phyloP scores from a whole-genome alignment of 2,329 filamentous ascomycete genomes.

The Whalleya microplaca region DNA sequence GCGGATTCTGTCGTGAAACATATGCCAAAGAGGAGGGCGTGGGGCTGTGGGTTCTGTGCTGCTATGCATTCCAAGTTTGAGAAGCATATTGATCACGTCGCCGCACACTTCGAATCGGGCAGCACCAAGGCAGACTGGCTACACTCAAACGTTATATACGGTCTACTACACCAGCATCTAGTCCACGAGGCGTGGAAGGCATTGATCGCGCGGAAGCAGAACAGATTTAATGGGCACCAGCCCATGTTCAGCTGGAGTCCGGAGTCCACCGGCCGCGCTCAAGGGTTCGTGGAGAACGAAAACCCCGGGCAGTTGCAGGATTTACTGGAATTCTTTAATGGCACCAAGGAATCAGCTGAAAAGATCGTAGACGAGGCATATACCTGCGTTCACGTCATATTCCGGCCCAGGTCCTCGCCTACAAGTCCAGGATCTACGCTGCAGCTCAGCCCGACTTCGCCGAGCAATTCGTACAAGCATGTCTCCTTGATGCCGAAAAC shows the following conservation, averaged over 20 bases:
- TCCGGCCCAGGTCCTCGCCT: conserved; percentile 33
- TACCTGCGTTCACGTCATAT: conserved; percentile 40
- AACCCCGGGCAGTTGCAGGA: conserved; percentile 66
- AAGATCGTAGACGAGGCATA: conserved; percentile 61
- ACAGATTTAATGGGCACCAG: conserved; percentile 53
- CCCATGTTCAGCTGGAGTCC: conserved; percentile 64
- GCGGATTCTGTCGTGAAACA: conserved; percentile 67
- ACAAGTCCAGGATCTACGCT: conserved; percentile 27
- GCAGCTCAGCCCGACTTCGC: conserved; percentile 8
- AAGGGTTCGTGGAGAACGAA: conserved; percentile 64
- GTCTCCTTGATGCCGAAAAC: conserved; percentile 22
- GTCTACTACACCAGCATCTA: conserved; percentile 66
- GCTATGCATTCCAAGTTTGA: conserved; percentile 65
- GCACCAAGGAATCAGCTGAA: conserved; percentile 59
- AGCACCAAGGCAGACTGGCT: conserved; percentile 69
- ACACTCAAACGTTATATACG: conserved; percentile 70
- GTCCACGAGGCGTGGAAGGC: conserved; percentile 66
- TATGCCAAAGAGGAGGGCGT: conserved; percentile 66
- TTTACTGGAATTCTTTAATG: conserved; percentile 66
- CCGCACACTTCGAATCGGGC: conserved; percentile 66
- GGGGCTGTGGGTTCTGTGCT: conserved; percentile 71
- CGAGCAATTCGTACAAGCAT: conserved; percentile 23
- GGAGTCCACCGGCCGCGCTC: conserved; percentile 58
- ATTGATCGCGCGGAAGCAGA: conserved; percentile 51
- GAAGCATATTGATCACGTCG: conserved; percentile 70